Conservation (phyloP, 2,329 filamentous ascomycete genomes). For the Decorospora gaudefroyi region DNA sequence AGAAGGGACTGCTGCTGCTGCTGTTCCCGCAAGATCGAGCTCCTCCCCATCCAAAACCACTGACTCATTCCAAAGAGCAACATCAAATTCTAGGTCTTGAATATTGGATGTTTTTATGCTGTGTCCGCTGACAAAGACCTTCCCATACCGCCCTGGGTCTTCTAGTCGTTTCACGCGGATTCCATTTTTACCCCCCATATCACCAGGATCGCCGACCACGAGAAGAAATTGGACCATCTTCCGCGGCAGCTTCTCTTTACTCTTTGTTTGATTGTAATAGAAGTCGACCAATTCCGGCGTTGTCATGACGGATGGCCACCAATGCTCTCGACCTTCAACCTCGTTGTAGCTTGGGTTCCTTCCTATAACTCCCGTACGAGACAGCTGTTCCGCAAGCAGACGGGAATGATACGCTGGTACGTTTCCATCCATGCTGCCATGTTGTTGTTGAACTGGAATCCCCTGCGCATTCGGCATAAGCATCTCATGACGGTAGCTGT, state of each 20-base stretch:
- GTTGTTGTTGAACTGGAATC: conserved; percentile 61
- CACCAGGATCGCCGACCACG: conserved; percentile 57
- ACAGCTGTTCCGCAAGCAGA: conserved; percentile 57
- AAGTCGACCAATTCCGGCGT: conserved; percentile 56
- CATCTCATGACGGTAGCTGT: conserved; percentile 61
- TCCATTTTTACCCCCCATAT: conserved; percentile 58
- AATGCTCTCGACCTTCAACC: conserved; percentile 38
- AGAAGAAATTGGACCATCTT: conserved; percentile 51
- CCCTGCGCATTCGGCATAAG: conserved; percentile 57
- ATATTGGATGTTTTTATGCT: conserved; percentile 43
- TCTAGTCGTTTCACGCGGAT: conserved; percentile 57
- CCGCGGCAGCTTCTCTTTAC: conserved; percentile 22
- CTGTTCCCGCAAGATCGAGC: conserved; percentile 11
- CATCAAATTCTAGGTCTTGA: conserved; percentile 36
- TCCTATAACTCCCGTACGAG: conserved; percentile 41
- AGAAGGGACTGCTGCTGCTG: not conserved
- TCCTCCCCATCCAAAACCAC: conserved; percentile 33
- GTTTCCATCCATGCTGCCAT: conserved; percentile 62
- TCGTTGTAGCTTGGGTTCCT: conserved; percentile 56
- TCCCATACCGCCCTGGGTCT: conserved; percentile 57
- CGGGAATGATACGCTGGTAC: conserved; percentile 63
- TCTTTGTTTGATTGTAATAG: conserved; percentile 48
- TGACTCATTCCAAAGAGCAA: conserved; percentile 15
- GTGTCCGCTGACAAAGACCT: conserved; percentile 49
- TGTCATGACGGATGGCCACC: conserved; percentile 55